phyloP scores from a whole-genome alignment of 1,284 basidiomycete species.

The Malassezia restricta region DNA sequence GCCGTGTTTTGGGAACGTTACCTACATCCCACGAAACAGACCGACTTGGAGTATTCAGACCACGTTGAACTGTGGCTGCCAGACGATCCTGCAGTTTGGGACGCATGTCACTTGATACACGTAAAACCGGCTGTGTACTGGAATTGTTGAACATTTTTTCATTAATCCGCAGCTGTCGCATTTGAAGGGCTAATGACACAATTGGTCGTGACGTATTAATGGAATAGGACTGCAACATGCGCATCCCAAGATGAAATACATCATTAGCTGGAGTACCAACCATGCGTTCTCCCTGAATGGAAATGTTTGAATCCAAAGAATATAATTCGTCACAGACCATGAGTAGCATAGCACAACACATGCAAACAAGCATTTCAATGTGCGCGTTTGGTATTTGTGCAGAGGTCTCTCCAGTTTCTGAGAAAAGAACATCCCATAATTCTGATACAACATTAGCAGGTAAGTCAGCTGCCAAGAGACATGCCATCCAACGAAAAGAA shows the following conservation, averaged over 20 bases:
- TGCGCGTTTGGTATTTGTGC: neutral
- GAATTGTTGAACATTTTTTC: no score
- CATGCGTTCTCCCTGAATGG: neutral
- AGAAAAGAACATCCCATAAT: conserved; percentile 39
- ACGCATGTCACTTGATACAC: neutral
- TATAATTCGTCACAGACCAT: conserved; percentile 12
- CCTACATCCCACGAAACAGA: neutral
- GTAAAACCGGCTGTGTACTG: no score
- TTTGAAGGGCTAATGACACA: conserved; percentile 26
- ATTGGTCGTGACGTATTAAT: conserved; percentile 33
- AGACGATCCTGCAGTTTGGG: conserved; percentile 6
- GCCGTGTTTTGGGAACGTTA: neutral
- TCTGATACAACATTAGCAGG: conserved; percentile 29
- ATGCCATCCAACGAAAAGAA: conserved; percentile 41
- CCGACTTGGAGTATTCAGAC: conserved; percentile 8
- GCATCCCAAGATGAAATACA: conserved; percentile 28
- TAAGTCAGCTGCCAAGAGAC: conserved; percentile 36
- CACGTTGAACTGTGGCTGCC: conserved; percentile 8
- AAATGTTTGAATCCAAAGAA: neutral
- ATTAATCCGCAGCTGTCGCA: conserved; percentile 17
- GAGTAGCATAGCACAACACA: conserved; percentile 38
- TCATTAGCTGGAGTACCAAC: conserved; percentile 10
- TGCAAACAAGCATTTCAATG: conserved; percentile 24
- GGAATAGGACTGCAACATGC: conserved; percentile 30
- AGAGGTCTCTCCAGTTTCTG: conserved; percentile 20